Evolutionary conservation across 2,329 filamentous ascomycete genomes (phyloP).

Genomic region (Xylaria sp.): DNA sequence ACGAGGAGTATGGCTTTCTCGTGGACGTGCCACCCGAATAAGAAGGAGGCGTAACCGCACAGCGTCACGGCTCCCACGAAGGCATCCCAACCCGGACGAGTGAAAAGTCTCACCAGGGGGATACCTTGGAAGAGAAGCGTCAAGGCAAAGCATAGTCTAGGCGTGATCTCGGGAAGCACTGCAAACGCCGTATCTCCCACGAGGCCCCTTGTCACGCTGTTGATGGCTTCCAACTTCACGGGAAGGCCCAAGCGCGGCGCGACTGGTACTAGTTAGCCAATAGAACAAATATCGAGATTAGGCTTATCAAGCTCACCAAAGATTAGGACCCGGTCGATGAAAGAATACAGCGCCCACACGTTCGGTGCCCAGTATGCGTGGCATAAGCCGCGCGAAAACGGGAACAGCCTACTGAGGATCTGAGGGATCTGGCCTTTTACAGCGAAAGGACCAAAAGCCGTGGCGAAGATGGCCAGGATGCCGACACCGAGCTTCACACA

Average conservation of each 20-base stretch:
- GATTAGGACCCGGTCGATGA: conserved; percentile 85
- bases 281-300: neutral
- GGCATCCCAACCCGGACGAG: conserved; percentile 82
- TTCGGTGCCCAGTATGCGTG: conserved; percentile 99
- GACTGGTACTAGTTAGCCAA: conserved; percentile 62
- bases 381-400: conserved; percentile 91
- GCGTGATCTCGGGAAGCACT: conserved; percentile 86
- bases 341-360: conserved; percentile 96
- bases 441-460: conserved; percentile 91
- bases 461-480: conserved; percentile 75
- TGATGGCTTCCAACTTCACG: conserved; percentile 78
- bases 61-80: conserved; percentile 91
- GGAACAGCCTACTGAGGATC: conserved; percentile 85
- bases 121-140: conserved; percentile 85
- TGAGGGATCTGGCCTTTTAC: conserved; percentile 85
- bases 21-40: conserved; percentile 98
- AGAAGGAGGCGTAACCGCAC: conserved; percentile 94
- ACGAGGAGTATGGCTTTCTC: conserved; percentile 96
- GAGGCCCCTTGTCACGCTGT: conserved; percentile 90
- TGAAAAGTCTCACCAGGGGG: conserved; percentile 83
- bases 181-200: conserved; percentile 96
- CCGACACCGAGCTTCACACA: conserved; percentile 82
- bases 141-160: conserved; percentile 80
- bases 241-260: conserved; percentile 82
- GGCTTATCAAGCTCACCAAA: conserved; percentile 64